Evolutionary conservation across 2,329 filamentous ascomycete genomes (phyloP).

Genomic region (Cytospora leucostoma): DNA sequence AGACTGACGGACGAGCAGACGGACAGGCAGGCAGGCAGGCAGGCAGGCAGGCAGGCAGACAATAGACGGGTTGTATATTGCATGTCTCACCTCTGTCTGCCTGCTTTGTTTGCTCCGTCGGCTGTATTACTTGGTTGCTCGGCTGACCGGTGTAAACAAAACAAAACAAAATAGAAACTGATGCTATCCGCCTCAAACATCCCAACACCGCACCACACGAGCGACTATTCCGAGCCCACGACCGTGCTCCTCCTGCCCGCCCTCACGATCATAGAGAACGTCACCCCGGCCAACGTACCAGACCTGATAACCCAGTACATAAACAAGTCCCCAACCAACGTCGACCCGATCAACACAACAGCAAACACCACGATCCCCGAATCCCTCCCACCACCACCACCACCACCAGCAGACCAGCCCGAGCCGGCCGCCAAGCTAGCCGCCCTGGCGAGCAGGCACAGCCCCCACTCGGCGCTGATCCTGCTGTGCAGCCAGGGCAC

Average conservation of each 20-base stretch:
- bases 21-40: neutral
- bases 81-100: conserved; percentile 6
- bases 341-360: conserved; percentile 55
- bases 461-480: conserved; percentile 82
- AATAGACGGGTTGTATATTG: neutral
- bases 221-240: conserved; percentile 68
- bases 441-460: conserved; percentile 56
- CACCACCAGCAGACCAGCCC: conserved; percentile 24
- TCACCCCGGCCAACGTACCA: conserved; percentile 73
- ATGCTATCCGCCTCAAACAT: conserved; percentile 95
- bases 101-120: too few relatives aligned
- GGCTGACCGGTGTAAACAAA: neutral
- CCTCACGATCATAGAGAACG: conserved; percentile 80
- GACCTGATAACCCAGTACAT: conserved; percentile 72
- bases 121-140: neutral
- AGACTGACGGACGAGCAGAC: too few relatives aligned
- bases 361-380: conserved; percentile 39
- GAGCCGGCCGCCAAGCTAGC: conserved; percentile 35
- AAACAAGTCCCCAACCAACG: conserved; percentile 72
- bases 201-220: conserved; percentile 69
- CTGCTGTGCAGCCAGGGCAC: conserved; percentile 92
- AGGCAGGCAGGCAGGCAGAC: neutral
- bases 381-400: conserved; percentile 33
- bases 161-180: conserved; percentile 58
- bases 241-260: conserved; percentile 81